A percentile compares a stretch with the other conserved stretches of the same genome.
phyloP scores from a whole-genome alignment of 2,329 filamentous ascomycete species.

The Trichophyton verrucosum region DNA sequence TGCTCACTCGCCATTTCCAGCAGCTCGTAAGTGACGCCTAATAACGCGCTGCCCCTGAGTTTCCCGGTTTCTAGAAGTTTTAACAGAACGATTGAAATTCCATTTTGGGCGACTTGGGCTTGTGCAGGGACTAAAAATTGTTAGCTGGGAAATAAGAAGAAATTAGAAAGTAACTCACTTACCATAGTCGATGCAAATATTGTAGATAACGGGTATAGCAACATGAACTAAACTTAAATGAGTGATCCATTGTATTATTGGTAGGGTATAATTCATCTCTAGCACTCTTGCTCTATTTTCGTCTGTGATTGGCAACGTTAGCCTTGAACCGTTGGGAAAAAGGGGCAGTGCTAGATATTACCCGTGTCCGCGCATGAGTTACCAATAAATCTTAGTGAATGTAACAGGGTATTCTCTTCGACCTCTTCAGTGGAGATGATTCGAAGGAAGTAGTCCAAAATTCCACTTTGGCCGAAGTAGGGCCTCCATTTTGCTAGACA shows the following conservation, averaged over 20 bases:
- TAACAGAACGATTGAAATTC: conserved; percentile 26
- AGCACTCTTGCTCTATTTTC: conserved; percentile 32
- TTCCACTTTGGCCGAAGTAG: conserved; percentile 28
- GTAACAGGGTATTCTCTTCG: conserved; percentile 24
- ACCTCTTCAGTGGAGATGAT: conserved; percentile 23
- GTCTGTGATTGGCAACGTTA: conserved; percentile 18
- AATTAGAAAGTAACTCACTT: conserved; percentile 1
- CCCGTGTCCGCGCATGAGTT: conserved; percentile 36
- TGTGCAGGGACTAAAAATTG: conserved; percentile 26
- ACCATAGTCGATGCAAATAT: conserved; percentile 36
- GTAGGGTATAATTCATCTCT: conserved; percentile 27
- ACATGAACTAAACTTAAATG: conserved; percentile 28
- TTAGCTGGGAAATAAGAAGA: background rate
- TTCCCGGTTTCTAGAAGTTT: conserved; percentile 24
- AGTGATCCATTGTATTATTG: conserved; percentile 26
- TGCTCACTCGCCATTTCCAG: conserved; percentile 29
- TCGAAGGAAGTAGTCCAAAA: conserved; percentile 32
- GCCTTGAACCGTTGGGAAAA: background rate
- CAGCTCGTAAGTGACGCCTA: conserved; percentile 30
- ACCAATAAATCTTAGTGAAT: conserved; percentile 32
- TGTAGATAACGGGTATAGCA: conserved; percentile 34
- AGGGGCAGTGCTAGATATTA: conserved; percentile 13
- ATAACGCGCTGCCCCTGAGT: conserved; percentile 23
- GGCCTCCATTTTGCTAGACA: conserved; percentile 28
- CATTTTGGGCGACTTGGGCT: conserved; percentile 26